Evolutionary conservation across 2,329 filamentous ascomycete genomes (phyloP), one percentile per base, ranked within the genome.

Genomic region (Elsinoe australis): DNA sequence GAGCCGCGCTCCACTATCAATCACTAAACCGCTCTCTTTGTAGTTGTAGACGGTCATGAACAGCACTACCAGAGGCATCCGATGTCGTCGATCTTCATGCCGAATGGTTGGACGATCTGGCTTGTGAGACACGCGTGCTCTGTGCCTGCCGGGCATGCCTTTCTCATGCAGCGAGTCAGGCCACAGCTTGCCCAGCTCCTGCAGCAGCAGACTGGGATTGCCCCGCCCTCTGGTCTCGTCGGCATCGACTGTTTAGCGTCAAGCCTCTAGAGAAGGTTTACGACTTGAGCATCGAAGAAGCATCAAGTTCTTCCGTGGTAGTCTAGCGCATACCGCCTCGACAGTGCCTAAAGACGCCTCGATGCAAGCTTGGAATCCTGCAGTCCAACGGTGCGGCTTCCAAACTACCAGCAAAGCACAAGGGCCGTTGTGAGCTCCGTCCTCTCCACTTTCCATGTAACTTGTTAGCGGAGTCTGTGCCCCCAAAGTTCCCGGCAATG

Each of bases 91-190:
- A 44, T 44, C 39, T 44, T 14, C 14, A 21, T 44, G 28, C 28
- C 10, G 24, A 44, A 18, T 44, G 39, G 39, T 15, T 32, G 39
- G 26, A 19, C 21, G 39, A 44, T 44, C 39, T 44, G 14, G 39
- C 36, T 17, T 12, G 3, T 41, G 36, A 28, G 22, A 28, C 21
- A 41, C 36, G 21, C 21, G 19, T 26, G 35, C 35, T n/a, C n/a
- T n/a, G n/a, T n/a, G n/a, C n/a, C n/a, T n/a, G n/a, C n/a, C n/a
- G n/a, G n/a, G n/a, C n/a, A n/a, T n/a, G n/a, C n/a, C n/a, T n/a
- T n/a, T n/a, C n/a, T n/a, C n/a, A n/a, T n/a, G n/a, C 26, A 29
- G 7, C 39, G 39, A 44, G 39, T 44, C 39, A 44, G 39, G 32
- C 18, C 39, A 17, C 39, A 32, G 39, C 22, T 8, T 18, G 18